These are phyloP conservation scores for Camptophora hylomeconis DNA, from an alignment of 2,329 filamentous ascomycete genomes.

Conservation along the genomic window DNA sequence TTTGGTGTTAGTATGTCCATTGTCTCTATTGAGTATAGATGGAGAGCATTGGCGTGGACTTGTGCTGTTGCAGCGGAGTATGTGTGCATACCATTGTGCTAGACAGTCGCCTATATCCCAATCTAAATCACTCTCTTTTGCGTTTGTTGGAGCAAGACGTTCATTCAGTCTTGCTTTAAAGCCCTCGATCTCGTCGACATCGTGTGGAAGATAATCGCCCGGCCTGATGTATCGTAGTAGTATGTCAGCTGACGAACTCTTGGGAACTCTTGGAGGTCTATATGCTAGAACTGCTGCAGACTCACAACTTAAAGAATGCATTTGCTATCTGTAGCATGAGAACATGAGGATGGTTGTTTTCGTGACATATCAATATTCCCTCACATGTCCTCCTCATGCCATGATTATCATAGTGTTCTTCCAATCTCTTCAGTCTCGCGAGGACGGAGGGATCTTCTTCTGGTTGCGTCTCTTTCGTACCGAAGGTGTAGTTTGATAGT, in stretches of 20 bases:
- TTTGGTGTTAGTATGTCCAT: no score
- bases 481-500: slow-evolving; percentile 96
- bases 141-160: slow-evolving; percentile 80
- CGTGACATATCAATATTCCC: slow-evolving; percentile 92
- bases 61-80: no score
- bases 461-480: slow-evolving; percentile 94
- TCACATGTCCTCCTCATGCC: slow-evolving; percentile 97
- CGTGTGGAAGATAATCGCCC: slow-evolving; percentile 80
- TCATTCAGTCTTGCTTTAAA: slow-evolving; percentile 92
- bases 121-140: slow-evolving; percentile 53
- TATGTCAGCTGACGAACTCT: slow-evolving; percentile 1
- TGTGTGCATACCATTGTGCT: slow-evolving; percentile 66
- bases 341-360: slow-evolving; percentile 97
- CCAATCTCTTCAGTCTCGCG: slow-evolving; percentile 81
- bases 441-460: slow-evolving; percentile 95
- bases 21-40: no score
- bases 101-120: slow-evolving; percentile 93
- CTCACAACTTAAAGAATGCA: slow-evolving; percentile 89
- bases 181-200: slow-evolving; percentile 80
- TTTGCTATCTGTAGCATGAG: slow-evolving; percentile 99
- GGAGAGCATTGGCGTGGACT: no score
- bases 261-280: neutral
- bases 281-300: no score
- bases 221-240: slow-evolving; percentile 37
- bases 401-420: slow-evolving; percentile 82